Base-by-base conservation (phyloP, 2,329 filamentous ascomycete species). In the Fusarium floridanum region DNA sequence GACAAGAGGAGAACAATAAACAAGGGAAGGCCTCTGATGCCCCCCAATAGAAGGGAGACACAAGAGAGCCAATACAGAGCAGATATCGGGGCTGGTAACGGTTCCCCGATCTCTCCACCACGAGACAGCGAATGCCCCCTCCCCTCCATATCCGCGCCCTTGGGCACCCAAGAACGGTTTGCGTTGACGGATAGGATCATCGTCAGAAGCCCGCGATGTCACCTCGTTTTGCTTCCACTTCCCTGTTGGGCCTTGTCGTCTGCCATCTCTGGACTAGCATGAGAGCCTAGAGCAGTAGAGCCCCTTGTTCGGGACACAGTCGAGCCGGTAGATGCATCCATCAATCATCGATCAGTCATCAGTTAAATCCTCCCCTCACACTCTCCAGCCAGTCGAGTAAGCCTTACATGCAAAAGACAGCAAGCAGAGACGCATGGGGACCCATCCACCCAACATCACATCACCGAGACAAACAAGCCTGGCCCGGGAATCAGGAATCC, bases 21-120 rank as follows among this genome's bases (percentile, higher is more conserved):
- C 56, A 59, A 57, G 55, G 55, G 55, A 59, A 39, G 27, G 20
- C 20, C 32, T 27, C 27, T 56, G 12, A 8, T 27, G 17, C 50
- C 48, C 34, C 36, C 36, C 34, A 61, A 61, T 24, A 27, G 43
- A 41, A 62, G 61, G n/a, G 61, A 63, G 29, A 48, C 29, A 50
- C 14, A 45, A 14, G 20, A 14, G 41, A 45, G 22, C 41, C 20
- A 53, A 39, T 45, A 37, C 14, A 24, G 22, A 20, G 22, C 3
- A 41, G 56, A 60, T n/a, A 32, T 36, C 65, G 70, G 71, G 71
- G 70, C 61, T 60, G 32, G 45, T 53, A 45, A 57, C 71, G 66
- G 70, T 53, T 73, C 71, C 71, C 71, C 71, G 71, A 73, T 70
- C 57, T 71, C 66, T 57, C 71, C 70, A 73, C 66, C 71, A 56